Percentiles rank a stretch among this genome's conserved stretches.
Conservation (phyloP, 2,329 filamentous ascomycete species). For the Thielaviopsis musarum region DNA sequence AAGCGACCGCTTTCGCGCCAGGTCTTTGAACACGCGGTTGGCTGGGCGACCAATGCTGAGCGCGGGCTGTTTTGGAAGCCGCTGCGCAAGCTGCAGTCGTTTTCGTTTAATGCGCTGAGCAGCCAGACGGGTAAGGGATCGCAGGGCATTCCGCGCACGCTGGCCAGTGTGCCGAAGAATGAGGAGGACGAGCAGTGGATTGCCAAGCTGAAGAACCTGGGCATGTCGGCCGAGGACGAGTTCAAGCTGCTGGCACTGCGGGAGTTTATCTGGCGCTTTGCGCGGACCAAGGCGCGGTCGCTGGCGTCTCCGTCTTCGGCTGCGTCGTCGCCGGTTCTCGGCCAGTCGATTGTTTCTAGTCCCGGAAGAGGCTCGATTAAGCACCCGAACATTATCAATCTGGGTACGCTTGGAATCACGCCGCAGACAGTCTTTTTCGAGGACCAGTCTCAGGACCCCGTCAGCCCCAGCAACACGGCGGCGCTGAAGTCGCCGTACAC, state of each 20-base stretch:
- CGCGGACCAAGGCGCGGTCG: slow-evolving; percentile 49
- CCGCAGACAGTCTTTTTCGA: slow-evolving; percentile 88
- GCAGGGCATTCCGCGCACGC: slow-evolving; percentile 19
- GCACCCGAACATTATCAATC: slow-evolving; percentile 48
- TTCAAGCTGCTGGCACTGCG: slow-evolving; percentile 71
- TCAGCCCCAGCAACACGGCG: slow-evolving; percentile 11
- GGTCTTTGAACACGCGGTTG: slow-evolving; percentile 69
- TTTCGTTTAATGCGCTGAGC: slow-evolving; percentile 35
- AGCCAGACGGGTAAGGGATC: slow-evolving; percentile 35
- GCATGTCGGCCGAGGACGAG: slow-evolving; percentile 70
- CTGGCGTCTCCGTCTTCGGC: slow-evolving; percentile 19
- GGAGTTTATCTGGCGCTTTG: slow-evolving; percentile 82
- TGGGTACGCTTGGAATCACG: slow-evolving; percentile 61
- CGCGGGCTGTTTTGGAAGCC: slow-evolving; percentile 78
- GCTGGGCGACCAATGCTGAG: slow-evolving; percentile 71
- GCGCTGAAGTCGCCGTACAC: slow-evolving; percentile 42
- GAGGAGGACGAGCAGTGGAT: slow-evolving; percentile 94
- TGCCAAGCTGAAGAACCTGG: slow-evolving; percentile 65
- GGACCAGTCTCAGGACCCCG: slow-evolving; percentile 30
- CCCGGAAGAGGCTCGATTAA: slow-evolving; percentile 22
- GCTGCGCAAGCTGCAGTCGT: slow-evolving; percentile 45
- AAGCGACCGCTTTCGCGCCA: slow-evolving; percentile 65
- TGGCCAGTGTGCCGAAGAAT: slow-evolving; percentile 44
- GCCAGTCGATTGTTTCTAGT: background rate
- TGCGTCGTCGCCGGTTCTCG: slow-evolving; percentile 18